Percentiles rank a stretch among this genome's conserved stretches.
phyloP scores from a whole-genome alignment of 441 rosid genomes.

The Gossypium schwendimanii region DNA sequence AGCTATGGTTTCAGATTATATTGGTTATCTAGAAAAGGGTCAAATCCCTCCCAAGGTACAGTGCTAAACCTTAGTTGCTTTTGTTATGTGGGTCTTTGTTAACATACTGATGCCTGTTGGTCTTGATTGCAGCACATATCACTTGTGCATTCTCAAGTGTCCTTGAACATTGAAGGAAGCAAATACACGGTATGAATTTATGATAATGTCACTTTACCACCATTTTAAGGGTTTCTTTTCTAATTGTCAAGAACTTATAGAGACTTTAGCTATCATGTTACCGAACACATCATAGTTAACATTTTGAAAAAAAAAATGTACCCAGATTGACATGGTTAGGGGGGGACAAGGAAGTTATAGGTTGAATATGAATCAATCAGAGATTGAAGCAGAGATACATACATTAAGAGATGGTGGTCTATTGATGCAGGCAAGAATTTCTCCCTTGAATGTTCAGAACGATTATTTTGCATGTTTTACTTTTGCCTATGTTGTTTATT shows the following conservation, averaged over 20 bases:
- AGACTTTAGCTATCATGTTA: conserved; percentile 12
- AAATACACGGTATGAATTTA: conserved; percentile 68
- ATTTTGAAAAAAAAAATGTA: conserved; percentile 19
- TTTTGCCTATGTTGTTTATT: not conserved
- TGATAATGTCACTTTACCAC: conserved; percentile 15
- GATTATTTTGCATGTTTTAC: conserved; percentile 7
- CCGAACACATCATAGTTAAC: conserved; percentile 16
- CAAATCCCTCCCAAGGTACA: conserved; percentile 99
- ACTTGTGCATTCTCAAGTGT: conserved; percentile 92
- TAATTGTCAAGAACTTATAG: conserved; percentile 8
- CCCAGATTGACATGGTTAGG: conserved; percentile 88
- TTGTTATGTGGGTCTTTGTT: conserved; percentile 7
- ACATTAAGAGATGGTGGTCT: conserved; percentile 99
- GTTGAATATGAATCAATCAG: conserved; percentile 83
- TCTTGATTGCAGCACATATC: conserved; percentile 78
- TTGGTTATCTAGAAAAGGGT: conserved; percentile 99
- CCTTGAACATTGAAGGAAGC: conserved; percentile 99
- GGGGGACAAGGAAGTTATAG: conserved; percentile 95
- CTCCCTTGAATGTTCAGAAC: not conserved
- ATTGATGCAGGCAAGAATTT: conserved; percentile 88
- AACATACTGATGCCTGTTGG: conserved; percentile 19
- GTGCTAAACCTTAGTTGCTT: not conserved
- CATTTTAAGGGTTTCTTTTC: conserved; percentile 8
- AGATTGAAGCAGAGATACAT: conserved; percentile 95
- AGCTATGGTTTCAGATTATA: conserved; percentile 91